Evolutionary conservation across 495 filamentous ascomycete species (phyloP).

Genomic region (Tuber brumale): DNA sequence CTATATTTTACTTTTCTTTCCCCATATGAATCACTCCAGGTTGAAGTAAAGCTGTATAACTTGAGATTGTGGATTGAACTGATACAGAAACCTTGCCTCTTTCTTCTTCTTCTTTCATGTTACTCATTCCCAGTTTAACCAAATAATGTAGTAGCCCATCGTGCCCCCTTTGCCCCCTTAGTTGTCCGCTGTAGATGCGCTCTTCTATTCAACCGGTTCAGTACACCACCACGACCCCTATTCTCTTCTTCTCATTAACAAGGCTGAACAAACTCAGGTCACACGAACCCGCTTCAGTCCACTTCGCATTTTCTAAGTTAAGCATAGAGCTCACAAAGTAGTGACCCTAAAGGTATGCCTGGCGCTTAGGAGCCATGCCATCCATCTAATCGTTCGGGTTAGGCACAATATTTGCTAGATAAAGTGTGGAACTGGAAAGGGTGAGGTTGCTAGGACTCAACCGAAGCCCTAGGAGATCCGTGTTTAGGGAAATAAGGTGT

Average conservation of each 20-base stretch:
- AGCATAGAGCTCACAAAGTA: neutral
- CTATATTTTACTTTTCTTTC: too few relatives aligned
- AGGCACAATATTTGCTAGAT: neutral
- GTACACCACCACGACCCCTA: neutral
- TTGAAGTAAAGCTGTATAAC: too few relatives aligned
- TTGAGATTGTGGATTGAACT: too few relatives aligned
- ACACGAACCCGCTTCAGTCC: neutral
- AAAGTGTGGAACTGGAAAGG: neutral
- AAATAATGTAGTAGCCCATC: fast-evolving
- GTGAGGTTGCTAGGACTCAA: neutral
- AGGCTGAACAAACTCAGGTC: neutral
- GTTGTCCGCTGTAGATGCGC: neutral
- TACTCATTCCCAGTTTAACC: too few relatives aligned
- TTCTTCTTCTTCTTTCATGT: too few relatives aligned
- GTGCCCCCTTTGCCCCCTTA: neutral
- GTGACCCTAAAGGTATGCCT: neutral
- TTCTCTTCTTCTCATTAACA: neutral
- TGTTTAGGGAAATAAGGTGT: neutral
- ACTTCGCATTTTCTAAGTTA: neutral
- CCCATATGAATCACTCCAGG: too few relatives aligned
- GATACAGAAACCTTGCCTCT: too few relatives aligned
- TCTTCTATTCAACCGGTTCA: neutral
- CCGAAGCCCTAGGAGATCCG: neutral
- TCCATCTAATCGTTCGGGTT: neutral
- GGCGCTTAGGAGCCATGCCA: neutral